phyloP scores from a whole-genome alignment of 2,329 filamentous ascomycete genomes.

The Akanthomyces muscarius region DNA sequence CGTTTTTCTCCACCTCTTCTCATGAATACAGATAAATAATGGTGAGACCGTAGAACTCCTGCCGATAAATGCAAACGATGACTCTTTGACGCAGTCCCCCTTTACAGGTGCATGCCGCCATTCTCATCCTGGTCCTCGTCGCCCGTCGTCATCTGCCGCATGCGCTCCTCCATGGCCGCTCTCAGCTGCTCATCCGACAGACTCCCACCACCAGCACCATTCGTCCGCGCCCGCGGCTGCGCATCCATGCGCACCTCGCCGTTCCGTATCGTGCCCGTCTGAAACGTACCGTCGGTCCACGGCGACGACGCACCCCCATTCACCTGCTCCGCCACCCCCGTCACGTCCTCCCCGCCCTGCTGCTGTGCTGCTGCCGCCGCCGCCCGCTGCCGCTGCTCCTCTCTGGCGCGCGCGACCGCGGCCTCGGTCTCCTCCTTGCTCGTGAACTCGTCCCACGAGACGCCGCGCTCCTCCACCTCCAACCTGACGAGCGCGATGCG shows the following conservation, averaged over 20 bases:
- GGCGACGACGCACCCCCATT: conserved; percentile 34
- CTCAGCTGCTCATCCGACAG: conserved; percentile 58
- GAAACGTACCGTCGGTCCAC: conserved; percentile 62
- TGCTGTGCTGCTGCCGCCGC: neutral
- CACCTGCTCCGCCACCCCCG: neutral
- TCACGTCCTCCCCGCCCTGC: neutral
- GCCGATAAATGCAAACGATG: no score
- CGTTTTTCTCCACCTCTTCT: no score
- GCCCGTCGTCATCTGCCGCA: conserved; percentile 42
- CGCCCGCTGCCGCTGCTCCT: neutral
- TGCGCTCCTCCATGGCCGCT: conserved; percentile 50
- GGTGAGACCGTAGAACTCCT: no score
- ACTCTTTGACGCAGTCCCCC: no score
- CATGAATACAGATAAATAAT: no score
- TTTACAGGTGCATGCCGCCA: conserved; percentile 60
- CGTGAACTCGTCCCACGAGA: conserved; percentile 55
- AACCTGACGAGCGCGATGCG: conserved; percentile 58
- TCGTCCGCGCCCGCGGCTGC: conserved; percentile 14
- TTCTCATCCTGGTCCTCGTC: conserved; percentile 45
- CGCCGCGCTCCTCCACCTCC: conserved; percentile 59
- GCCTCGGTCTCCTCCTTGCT: conserved; percentile 35
- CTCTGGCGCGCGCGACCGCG: conserved; percentile 15
- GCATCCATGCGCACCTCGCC: conserved; percentile 46
- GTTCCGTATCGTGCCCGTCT: conserved; percentile 53
- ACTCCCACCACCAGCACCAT: conserved; percentile 37